Evolutionary conservation across 805 yeast genomes (phyloP).

Genomic region (Ascoidea asiatica): DNA sequence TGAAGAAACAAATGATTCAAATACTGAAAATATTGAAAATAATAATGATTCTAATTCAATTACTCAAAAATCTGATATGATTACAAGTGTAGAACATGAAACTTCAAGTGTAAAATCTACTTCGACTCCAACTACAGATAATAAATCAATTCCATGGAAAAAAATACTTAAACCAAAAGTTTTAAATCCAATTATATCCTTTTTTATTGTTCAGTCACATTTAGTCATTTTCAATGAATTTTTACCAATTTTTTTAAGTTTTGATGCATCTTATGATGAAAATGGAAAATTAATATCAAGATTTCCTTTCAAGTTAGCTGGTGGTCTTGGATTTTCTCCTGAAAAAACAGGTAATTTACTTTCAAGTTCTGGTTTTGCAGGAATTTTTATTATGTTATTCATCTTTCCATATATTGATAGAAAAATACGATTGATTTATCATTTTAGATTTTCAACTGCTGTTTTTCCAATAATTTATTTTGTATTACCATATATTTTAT

Average conservation of each 20-base stretch:
- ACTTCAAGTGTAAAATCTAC: too few species aligned
- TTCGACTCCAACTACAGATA: too few species aligned
- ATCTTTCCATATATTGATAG: conserved; percentile 32
- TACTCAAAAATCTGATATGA: too few species aligned
- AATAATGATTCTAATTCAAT: background rate
- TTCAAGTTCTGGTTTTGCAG: conserved; percentile 29
- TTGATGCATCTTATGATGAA: conserved; percentile 15
- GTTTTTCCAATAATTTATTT: conserved; percentile 26
- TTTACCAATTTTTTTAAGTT: conserved; percentile 39
- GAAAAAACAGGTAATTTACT: conserved; percentile 28
- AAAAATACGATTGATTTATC: too few species aligned
- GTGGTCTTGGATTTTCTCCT: conserved; percentile 32
- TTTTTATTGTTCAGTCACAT: conserved; percentile 18
- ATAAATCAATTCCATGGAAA: conserved; percentile 16
- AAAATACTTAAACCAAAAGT: conserved; percentile 20
- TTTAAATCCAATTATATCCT: conserved; percentile 28
- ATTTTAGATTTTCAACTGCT: conserved; percentile 20
- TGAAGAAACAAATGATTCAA: background rate
- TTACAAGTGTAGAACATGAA: too few species aligned
- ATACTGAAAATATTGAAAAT: background rate
- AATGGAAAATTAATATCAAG: conserved; percentile 15
- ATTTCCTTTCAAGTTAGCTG: conserved; percentile 29
- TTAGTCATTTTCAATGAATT: conserved; percentile 37
- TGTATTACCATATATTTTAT: conserved; percentile 27
- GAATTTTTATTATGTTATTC: conserved; percentile 27